Conservation (phyloP, 2,329 filamentous ascomycete genomes). For the Sclerotinia borealis region DNA sequence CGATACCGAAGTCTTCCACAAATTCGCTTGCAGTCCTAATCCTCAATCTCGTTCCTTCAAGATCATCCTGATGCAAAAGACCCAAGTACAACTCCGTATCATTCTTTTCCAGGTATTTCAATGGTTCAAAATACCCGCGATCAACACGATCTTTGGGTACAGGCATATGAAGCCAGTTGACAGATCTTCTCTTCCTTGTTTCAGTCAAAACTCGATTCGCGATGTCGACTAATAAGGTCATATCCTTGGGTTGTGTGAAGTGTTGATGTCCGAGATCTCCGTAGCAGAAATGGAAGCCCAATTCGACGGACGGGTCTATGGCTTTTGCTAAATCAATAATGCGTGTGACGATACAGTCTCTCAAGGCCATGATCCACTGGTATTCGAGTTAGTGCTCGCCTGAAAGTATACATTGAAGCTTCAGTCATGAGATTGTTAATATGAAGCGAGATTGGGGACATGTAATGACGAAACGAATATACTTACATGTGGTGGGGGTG, state of each 20-base stretch:
- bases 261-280: conserved; percentile 40
- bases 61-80: conserved; percentile 36
- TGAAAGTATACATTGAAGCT: neutral
- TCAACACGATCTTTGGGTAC: conserved; percentile 37
- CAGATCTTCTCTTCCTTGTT: conserved; percentile 25
- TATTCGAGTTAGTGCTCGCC: neutral
- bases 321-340: conserved; percentile 30
- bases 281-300: conserved; percentile 44
- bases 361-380: conserved; percentile 21
- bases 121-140: conserved; percentile 35
- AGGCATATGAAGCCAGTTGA: conserved; percentile 41
- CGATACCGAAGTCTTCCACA: conserved; percentile 35
- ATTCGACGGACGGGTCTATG: conserved; percentile 34
- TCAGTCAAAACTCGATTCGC: conserved; percentile 30
- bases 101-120: conserved; percentile 32
- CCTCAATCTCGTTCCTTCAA: conserved; percentile 35
- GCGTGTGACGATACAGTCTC: conserved; percentile 33
- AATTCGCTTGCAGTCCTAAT: conserved; percentile 34
- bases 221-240: conserved; percentile 33
- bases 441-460: conserved; percentile 28
- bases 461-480: neutral
- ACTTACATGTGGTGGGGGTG: conserved; percentile 4
- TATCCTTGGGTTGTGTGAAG: conserved; percentile 37
- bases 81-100: conserved; percentile 37
- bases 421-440: neutral